Evolutionary conservation across 805 yeast genomes (phyloP).

Genomic region (Cyberlindnera maritima): DNA sequence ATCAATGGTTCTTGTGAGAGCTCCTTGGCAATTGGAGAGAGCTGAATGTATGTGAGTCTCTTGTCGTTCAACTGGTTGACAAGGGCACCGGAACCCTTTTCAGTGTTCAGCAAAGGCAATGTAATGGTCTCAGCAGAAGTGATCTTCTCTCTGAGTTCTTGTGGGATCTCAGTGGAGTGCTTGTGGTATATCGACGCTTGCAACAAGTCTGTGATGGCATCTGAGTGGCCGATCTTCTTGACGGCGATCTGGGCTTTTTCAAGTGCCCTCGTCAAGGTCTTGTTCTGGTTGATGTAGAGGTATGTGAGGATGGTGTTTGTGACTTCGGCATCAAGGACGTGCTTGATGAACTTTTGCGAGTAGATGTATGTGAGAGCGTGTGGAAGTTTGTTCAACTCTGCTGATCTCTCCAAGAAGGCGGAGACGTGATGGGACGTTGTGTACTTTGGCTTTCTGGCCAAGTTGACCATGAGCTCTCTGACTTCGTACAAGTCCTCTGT

Average conservation of each 20-base stretch:
- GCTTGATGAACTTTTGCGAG: slow-evolving; percentile 14
- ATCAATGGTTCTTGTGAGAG: slow-evolving; percentile 9
- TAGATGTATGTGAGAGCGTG: slow-evolving; percentile 24
- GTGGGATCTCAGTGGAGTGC: slow-evolving; percentile 12
- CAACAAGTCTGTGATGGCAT: slow-evolving; percentile 19
- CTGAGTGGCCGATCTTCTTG: slow-evolving; percentile 6
- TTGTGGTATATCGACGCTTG: slow-evolving; percentile 19
- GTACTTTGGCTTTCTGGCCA: slow-evolving; percentile 23
- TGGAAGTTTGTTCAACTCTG: slow-evolving; percentile 21
- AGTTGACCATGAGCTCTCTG: slow-evolving; percentile 15
- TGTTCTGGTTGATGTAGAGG: slow-evolving; percentile 24
- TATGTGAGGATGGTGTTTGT: slow-evolving; percentile 22
- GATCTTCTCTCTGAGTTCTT: slow-evolving; percentile 9
- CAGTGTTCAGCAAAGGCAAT: slow-evolving; percentile 12
- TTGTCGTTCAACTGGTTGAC: slow-evolving; percentile 11
- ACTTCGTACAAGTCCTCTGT: slow-evolving; percentile 20
- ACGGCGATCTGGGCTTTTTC: slow-evolving; percentile 17
- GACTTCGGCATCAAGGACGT: slow-evolving; percentile 12
- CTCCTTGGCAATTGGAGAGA: slow-evolving; percentile 23
- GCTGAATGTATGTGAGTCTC: slow-evolving; percentile 23
- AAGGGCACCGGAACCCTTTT: slow-evolving; percentile 11
- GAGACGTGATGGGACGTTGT: slow-evolving; percentile 21
- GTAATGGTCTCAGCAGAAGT: slow-evolving; percentile 3
- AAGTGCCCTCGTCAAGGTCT: slow-evolving; percentile 12
- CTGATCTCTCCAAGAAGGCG: slow-evolving; percentile 22